These are phyloP conservation scores for Proliferodiscus dingleyae DNA, from an alignment of 2,329 filamentous ascomycete species.

Conservation along the genomic window DNA sequence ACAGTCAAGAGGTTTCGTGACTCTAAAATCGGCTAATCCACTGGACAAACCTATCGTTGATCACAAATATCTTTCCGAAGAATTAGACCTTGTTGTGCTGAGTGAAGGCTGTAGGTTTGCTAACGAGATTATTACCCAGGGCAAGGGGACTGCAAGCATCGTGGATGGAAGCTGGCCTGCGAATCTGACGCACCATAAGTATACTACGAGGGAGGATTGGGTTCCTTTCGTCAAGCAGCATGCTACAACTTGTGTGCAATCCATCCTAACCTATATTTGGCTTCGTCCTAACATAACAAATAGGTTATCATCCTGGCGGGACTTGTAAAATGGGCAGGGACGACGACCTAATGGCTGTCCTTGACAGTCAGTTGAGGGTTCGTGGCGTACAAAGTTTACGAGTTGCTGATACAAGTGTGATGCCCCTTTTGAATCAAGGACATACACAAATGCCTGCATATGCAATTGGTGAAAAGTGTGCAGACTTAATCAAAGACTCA, in stretches of 20 bases:
- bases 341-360: constrained; percentile 39
- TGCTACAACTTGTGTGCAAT: constrained; percentile 58
- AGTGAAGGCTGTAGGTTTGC: constrained; percentile 53
- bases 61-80: constrained; percentile 53
- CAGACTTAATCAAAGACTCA: constrained; percentile 44
- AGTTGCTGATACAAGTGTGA: constrained; percentile 27
- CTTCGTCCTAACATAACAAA: too few species aligned
- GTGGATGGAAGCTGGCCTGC: constrained; percentile 57
- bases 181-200: constrained; percentile 45
- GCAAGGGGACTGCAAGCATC: constrained; percentile 52
- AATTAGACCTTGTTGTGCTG: constrained; percentile 53
- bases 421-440: constrained; percentile 39
- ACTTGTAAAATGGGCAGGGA: constrained; percentile 52
- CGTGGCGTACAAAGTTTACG: constrained; percentile 23
- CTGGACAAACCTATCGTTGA: constrained; percentile 51
- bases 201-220: constrained; percentile 54
- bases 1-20: constrained; percentile 52
- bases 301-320: constrained; percentile 52
- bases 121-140: constrained; percentile 56
- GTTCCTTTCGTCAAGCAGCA: constrained; percentile 50
- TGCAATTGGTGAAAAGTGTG: constrained; percentile 50
- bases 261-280: too few species aligned
- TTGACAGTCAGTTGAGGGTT: constrained; percentile 23
- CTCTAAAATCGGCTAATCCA: constrained; percentile 43
- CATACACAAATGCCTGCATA: constrained; percentile 56